Percentiles rank a stretch among this genome's conserved stretches.
These are phyloP conservation scores for Helianthus annuus DNA, from an alignment of 129 eudicot species.

Conservation along the genomic window DNA sequence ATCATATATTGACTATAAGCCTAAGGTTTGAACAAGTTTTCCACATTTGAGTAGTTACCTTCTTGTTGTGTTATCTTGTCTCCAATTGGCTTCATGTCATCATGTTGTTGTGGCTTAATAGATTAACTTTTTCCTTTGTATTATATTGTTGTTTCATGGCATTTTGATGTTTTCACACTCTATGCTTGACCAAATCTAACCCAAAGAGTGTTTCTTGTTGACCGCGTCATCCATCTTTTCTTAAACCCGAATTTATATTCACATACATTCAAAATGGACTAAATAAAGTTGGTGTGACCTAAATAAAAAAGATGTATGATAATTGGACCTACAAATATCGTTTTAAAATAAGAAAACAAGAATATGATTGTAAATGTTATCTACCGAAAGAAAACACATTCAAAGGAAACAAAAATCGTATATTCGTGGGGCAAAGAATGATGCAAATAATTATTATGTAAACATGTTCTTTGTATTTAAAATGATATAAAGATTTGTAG, in stretches of 20 bases:
- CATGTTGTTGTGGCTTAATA: conserved; percentile 28
- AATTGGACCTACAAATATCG: no score
- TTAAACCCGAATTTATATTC: not conserved
- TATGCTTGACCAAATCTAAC: conserved; percentile 23
- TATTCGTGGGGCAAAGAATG: no score
- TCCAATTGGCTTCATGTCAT: conserved; percentile 21
- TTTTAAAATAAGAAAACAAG: no score
- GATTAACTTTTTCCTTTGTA: conserved; percentile 19
- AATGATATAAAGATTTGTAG: no score
- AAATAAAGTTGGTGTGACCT: no score
- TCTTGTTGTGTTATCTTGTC: conserved; percentile 25
- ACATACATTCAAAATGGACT: not conserved
- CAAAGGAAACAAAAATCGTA: no score
- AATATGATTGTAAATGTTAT: no score
- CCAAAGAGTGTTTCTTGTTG: conserved; percentile 1
- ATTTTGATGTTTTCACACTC: conserved; percentile 29
- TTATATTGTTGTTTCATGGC: conserved; percentile 28
- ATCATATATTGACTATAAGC: conserved; percentile 2
- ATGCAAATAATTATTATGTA: no score
- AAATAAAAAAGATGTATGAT: no score
- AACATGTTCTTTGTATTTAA: no score
- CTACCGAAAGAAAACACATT: no score
- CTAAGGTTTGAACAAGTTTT: conserved; percentile 25
- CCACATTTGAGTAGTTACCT: conserved; percentile 2
- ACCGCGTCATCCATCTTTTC: not conserved